phyloP scores from a whole-genome alignment of 2,329 filamentous ascomycete species.

The Polychaeton citri region DNA sequence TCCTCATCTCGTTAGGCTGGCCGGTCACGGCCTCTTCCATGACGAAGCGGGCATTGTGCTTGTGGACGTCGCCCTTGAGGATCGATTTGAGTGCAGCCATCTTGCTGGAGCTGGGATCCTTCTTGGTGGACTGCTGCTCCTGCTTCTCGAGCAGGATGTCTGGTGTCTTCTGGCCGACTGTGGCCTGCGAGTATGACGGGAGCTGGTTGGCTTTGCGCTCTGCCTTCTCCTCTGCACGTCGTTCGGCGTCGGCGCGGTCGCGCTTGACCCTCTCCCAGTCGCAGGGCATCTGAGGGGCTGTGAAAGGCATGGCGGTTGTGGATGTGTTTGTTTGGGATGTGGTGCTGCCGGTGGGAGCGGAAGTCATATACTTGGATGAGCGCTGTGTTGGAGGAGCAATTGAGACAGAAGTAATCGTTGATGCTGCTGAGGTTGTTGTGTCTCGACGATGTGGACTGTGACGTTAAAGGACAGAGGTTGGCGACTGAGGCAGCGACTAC shows the following conservation, averaged over 20 bases:
- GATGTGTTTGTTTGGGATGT: neutral
- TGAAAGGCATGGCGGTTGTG: neutral
- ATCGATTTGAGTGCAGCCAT: conserved; percentile 6
- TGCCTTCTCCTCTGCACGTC: neutral
- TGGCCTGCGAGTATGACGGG: neutral
- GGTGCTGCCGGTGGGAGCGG: no score
- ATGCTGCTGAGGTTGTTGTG: conserved; percentile 32
- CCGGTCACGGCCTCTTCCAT: neutral
- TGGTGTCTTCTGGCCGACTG: neutral
- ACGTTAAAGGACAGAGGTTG: no score
- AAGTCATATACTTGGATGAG: no score
- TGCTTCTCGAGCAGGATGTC: neutral
- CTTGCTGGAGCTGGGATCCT: conserved; percentile 2
- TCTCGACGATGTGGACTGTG: conserved; percentile 96
- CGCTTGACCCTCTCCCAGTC: neutral
- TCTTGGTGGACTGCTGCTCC: no score
- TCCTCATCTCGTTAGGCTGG: neutral
- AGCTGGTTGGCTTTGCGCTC: neutral
- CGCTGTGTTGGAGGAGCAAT: no score
- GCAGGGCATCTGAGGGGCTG: neutral
- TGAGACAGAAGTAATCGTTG: no score
- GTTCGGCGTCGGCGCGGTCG: neutral
- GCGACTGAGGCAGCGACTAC: no score
- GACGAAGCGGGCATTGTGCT: neutral
- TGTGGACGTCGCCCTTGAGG: conserved; percentile 3